Evolutionary conservation across 192 early-diverging fungal species (phyloP).

Genomic region (Obelidium mucronatum): DNA sequence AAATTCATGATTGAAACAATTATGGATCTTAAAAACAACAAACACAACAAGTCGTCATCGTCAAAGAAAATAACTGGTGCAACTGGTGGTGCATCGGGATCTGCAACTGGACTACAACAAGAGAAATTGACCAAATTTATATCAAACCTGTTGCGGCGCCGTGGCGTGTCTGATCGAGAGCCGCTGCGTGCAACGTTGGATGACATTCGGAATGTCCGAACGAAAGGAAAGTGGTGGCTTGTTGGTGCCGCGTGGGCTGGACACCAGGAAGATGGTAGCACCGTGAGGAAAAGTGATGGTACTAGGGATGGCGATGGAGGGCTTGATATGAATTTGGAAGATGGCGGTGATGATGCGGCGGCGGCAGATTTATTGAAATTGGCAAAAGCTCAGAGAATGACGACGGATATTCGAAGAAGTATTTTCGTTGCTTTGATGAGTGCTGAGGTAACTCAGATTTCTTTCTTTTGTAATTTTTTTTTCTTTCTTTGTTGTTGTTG

Average conservation of each 20-base stretch:
- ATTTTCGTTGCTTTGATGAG: conserved; percentile 94
- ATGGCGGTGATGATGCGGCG: not conserved
- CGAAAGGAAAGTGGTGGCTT: conserved; percentile 98
- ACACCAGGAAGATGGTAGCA: conserved; percentile 58
- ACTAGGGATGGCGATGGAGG: not conserved
- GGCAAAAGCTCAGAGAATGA: conserved; percentile 91
- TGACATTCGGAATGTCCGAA: conserved; percentile 83
- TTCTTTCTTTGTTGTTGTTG: not conserved
- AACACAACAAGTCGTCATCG: conserved; percentile 72
- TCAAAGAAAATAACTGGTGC: not conserved
- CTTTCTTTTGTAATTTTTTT: not conserved
- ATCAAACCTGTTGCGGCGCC: conserved; percentile 13
- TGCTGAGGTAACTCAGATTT: conserved; percentile 68
- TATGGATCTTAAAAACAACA: conserved; percentile 90
- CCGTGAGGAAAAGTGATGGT: conserved; percentile 10
- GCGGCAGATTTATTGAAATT: conserved; percentile 70
- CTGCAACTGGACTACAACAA: conserved; percentile 33
- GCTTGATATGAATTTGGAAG: conserved; percentile 33
- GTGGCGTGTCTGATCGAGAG: conserved; percentile 25
- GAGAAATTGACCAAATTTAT: conserved; percentile 58
- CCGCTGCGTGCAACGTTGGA: conserved; percentile 79
- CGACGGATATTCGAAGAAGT: conserved; percentile 91
- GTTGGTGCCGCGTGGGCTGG: conserved; percentile 94
- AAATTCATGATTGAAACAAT: conserved; percentile 98
- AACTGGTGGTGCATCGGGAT: conserved; percentile 22